Evolutionary conservation across 2,329 filamentous ascomycete genomes (phyloP), one percentile per base, ranked within the genome.

Genomic region (Fusarium incarnatum): DNA sequence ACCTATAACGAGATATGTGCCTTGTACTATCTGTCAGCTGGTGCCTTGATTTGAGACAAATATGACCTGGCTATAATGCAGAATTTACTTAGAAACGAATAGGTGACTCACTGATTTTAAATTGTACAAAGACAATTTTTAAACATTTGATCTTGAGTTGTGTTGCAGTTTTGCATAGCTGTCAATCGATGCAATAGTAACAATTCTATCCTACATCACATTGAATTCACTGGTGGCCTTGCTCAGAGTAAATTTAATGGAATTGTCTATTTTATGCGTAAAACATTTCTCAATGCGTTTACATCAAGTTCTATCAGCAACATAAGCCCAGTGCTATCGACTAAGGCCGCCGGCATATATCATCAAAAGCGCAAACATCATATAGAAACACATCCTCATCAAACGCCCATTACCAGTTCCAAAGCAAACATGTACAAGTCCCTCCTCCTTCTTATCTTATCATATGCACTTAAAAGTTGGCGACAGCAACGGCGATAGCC

Each of bases 401-500:
- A 70, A 70, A 75, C 72, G 69, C 72, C 73, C 63, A 67, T 71
- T 67, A 68, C 54, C 64, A 72, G 67, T 47, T 55, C 70, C 67
- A 63, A 53, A 40, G 20, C 57, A 56, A 67, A 65, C 68, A 72
- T 67, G 55, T 67, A 72, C 58, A 68, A 49, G 42, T 53, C 34
- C 47, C 23, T 53, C 23, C 48, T 37, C 55, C 62, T 49, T 45
- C 32, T 48, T 56, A 32, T 37, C 27, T 48, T 56, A 32, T 45
- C 30, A 32, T 60, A 53, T 42, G 37, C 55, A 60, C 64, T 79
- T 88, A 94, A 77, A 96, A 92, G 59, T 89, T 91, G 58, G 94
- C 91, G 65, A 97, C 92, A 3, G 97, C 96, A 76, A 99, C 93
- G 47, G 96, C 95, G 77, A 98, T 94, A 66, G 96, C 94, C 82